These are phyloP conservation scores for Nemania abortiva DNA, from an alignment of 2,329 filamentous ascomycete species.

Conservation along the genomic window DNA sequence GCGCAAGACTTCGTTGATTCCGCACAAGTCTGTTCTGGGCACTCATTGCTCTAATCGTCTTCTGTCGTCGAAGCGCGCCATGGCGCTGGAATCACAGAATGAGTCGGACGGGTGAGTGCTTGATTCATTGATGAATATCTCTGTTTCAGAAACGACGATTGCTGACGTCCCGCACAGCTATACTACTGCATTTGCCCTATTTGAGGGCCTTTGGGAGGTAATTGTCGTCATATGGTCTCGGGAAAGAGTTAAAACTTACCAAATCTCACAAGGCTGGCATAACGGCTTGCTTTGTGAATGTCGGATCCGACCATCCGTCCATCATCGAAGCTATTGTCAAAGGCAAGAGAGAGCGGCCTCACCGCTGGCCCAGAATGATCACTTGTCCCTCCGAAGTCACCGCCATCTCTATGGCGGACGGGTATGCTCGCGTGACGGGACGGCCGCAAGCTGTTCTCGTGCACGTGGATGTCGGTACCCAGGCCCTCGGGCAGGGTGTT, in stretches of 20 bases:
- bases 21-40: background rate
- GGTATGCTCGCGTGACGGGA: constrained; percentile 75
- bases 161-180: constrained; percentile 53
- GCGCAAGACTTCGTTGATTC: background rate
- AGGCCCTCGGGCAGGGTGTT: constrained; percentile 77
- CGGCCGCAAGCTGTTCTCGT: constrained; percentile 78
- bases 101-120: constrained; percentile 59
- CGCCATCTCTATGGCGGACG: constrained; percentile 81
- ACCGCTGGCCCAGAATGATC: constrained; percentile 73
- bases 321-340: constrained; percentile 79
- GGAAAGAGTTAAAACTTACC: background rate
- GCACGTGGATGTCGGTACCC: constrained; percentile 82
- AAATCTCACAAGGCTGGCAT: constrained; percentile 58
- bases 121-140: constrained; percentile 57
- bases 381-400: constrained; percentile 76
- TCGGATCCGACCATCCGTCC: constrained; percentile 56
- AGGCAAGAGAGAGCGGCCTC: constrained; percentile 73
- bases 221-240: constrained; percentile 7
- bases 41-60: constrained; percentile 40
- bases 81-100: background rate
- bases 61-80: background rate
- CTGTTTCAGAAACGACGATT: too few relatives aligned
- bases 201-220: constrained; percentile 78
- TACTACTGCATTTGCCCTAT: constrained; percentile 78
- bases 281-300: constrained; percentile 68